Evolutionary conservation across 2,329 filamentous ascomycete genomes (phyloP), one percentile per base, ranked within the genome.

Genomic region (Hymenoscyphus linearis): DNA sequence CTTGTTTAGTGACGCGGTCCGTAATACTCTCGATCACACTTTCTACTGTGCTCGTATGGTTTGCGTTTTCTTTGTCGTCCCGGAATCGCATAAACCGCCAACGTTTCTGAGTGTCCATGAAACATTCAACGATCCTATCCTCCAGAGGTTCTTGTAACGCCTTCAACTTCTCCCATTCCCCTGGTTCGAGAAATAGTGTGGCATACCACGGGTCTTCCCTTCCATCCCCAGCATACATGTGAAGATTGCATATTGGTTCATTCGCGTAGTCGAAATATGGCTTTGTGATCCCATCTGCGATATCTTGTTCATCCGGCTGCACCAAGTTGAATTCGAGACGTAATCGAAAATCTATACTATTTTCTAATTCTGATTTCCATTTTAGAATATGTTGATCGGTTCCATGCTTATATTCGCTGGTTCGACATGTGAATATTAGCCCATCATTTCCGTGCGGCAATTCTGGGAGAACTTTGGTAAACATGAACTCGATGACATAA

Each of bases 351-450:
- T 99, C 95, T 68, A 99, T 86, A 0, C 92, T 96, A 77, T 99
- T 99, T 74, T 99, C 95, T 66, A 90, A 82, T 3, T 91, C 91
- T 0, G 93, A 92, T 76, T 99, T 99, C 95, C 95, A 99, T 75
- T 99, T 99, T 44, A 99, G 80, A 65, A 97, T 99, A 74, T 96
- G 88, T 56, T 85, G 85, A 75, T 99, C 95, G 13, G 95, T 99
- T 67, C 95, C 95, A 67, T 89, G 88, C 69, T 88, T 87, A 78
- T 99, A 99, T 10, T 88, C 83, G 18, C 90, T 91, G 69, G 86
- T 88, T 65, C 90, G 86, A 77, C 93, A 96, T n/a, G 95, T 98
- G 76, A 98, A 99, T 71, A 99, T 96, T 54, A 99, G 82, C 5
- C 95, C 95, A 74, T 99, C 95, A 74, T 97, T 98, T 64, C 93